These are phyloP conservation scores for Candolleomyces eurysporus DNA, from an alignment of 768 basidiomycete species.

Conservation along the genomic window DNA sequence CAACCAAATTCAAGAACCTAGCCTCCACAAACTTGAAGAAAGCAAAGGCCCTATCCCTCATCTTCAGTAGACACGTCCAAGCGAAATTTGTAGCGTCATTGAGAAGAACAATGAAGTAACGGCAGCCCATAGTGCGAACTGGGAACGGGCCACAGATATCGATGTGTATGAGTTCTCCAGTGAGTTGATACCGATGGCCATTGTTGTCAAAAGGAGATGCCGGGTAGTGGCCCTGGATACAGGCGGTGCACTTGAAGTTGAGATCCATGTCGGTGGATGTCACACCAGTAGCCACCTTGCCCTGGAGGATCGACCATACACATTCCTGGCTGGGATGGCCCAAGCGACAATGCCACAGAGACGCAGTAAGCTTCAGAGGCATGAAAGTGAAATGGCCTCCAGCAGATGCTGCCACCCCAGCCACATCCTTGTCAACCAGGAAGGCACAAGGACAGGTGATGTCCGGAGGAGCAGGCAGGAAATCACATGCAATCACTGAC, in stretches of 20 bases:
- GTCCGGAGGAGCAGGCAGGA: background rate
- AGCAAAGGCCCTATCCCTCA: too few relatives aligned
- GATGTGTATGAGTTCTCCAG: slow-evolving; percentile 24
- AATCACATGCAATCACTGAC: background rate
- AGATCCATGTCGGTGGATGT: slow-evolving; percentile 7
- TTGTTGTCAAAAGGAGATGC: slow-evolving; percentile 6
- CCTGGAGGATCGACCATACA: slow-evolving; percentile 13
- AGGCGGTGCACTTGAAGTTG: slow-evolving; percentile 14
- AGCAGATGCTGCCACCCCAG: background rate
- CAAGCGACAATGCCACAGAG: slow-evolving; percentile 22
- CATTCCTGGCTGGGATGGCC: slow-evolving; percentile 22
- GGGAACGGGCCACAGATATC: slow-evolving; percentile 26
- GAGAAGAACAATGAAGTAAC: slow-evolving; percentile 14
- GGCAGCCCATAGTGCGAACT: background rate
- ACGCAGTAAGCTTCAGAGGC: background rate
- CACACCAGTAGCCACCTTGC: slow-evolving; percentile 15
- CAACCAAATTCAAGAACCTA: too few relatives aligned
- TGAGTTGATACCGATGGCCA: background rate
- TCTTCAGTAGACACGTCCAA: background rate
- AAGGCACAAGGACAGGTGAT: background rate
- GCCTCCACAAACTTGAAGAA: too few relatives aligned
- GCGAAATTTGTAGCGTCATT: slow-evolving; percentile 20
- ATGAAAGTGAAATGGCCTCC: background rate
- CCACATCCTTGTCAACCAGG: background rate
- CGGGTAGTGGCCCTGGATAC: slow-evolving; percentile 22